phyloP scores from a whole-genome alignment of 139 green algal species.

The Micractinium conductrix region DNA sequence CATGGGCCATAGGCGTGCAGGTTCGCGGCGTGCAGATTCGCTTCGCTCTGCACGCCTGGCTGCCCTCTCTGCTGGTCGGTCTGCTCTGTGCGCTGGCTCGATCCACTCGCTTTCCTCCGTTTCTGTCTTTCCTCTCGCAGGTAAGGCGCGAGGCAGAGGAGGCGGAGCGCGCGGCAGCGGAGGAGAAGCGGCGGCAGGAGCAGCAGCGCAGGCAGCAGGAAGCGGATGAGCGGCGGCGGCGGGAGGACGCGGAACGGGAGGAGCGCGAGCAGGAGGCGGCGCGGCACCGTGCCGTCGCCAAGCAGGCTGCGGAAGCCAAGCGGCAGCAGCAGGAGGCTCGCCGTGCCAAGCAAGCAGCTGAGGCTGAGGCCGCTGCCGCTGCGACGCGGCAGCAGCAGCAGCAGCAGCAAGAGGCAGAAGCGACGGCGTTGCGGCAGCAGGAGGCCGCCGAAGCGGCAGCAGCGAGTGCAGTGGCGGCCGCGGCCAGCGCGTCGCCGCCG shows the following conservation, averaged over 20 bases:
- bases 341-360: conserved; percentile 4
- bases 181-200: conserved; percentile 34
- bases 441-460: neutral
- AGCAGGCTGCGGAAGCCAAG: conserved; percentile 9
- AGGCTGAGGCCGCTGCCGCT: too few relatives aligned
- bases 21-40: too few relatives aligned
- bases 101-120: too few relatives aligned
- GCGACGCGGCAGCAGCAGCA: neutral
- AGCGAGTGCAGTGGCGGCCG: neutral
- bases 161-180: conserved; percentile 27
- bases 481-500: neutral
- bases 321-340: conserved; percentile 6
- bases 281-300: conserved; percentile 34
- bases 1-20: too few relatives aligned
- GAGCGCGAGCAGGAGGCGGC: conserved; percentile 17
- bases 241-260: conserved; percentile 46
- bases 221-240: conserved; percentile 43
- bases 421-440: conserved; percentile 3
- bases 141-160: conserved; percentile 64
- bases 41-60: too few relatives aligned
- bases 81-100: too few relatives aligned
- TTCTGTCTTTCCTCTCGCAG: too few relatives aligned
- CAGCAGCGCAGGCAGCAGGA: conserved; percentile 26
- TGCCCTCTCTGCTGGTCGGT: too few relatives aligned
- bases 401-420: conserved; percentile 11